These are phyloP conservation scores for Jacaranda mimosifolia DNA, from an alignment of 257 asterid species.

Conservation along the genomic window DNA sequence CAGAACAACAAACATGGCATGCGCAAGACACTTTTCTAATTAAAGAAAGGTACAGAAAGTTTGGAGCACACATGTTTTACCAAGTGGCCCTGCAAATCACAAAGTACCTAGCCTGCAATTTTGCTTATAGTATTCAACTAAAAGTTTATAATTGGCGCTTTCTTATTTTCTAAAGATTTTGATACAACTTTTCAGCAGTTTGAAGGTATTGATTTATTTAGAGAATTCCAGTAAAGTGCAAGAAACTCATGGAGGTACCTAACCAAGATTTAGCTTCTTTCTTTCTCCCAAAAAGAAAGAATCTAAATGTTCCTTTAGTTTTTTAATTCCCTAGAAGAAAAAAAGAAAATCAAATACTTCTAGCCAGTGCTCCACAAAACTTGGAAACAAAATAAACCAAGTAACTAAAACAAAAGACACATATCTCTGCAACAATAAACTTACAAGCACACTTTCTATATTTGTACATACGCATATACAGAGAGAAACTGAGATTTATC, in stretches of 20 bases:
- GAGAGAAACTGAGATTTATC: constrained; percentile 31
- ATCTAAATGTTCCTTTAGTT: background rate
- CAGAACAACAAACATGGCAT: background rate
- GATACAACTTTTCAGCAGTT: background rate
- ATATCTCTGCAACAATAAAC: background rate
- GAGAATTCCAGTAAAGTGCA: background rate
- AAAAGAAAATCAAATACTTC: constrained; percentile 17
- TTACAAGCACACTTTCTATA: constrained; percentile 17
- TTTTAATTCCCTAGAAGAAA: background rate
- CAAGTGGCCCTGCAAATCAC: too few species aligned
- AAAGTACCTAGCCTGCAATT: background rate
- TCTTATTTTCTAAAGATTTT: background rate
- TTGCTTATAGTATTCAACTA: background rate
- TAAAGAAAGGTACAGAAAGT: too few species aligned
- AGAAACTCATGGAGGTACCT: background rate
- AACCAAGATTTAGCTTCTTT: background rate
- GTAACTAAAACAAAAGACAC: background rate
- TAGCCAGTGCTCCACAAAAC: constrained; percentile 41
- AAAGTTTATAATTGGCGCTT: background rate
- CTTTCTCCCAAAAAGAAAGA: background rate
- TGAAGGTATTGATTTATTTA: background rate
- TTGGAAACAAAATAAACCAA: constrained; percentile 37
- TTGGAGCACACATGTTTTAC: too few species aligned
- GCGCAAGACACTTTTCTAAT: background rate
- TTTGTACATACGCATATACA: background rate